Percentiles rank a stretch among this genome's conserved stretches.
phyloP scores from a whole-genome alignment of 148 eudicot genomes.

The Limonium bicolor region DNA sequence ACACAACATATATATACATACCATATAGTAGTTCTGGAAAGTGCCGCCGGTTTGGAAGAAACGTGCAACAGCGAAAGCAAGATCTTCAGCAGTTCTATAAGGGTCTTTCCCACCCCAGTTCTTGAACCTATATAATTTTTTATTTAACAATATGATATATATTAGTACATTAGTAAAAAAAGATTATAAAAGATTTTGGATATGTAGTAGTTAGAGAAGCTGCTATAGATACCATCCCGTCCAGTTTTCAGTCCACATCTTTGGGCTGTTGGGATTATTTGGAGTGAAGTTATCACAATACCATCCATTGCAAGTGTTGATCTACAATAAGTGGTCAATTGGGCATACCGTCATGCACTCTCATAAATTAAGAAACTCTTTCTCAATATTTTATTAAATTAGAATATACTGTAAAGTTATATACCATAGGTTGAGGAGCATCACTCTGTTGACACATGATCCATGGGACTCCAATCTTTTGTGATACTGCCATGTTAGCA shows the following conservation, averaged over 20 bases:
- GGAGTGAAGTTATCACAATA: conserved; percentile 32
- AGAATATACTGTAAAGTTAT: neutral
- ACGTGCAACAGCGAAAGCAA: conserved; percentile 60
- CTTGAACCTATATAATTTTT: conserved; percentile 34
- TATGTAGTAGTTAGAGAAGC: neutral
- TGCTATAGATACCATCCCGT: conserved; percentile 32
- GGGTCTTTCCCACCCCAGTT: conserved; percentile 61
- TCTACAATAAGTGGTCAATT: too few species aligned
- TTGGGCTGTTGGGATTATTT: conserved; percentile 21
- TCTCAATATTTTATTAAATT: neutral
- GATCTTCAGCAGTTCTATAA: conserved; percentile 60
- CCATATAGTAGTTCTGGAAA: conserved; percentile 25
- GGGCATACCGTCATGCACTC: too few species aligned
- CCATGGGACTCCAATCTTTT: conserved; percentile 34
- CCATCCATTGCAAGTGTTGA: conserved; percentile 37
- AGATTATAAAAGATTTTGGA: too few species aligned
- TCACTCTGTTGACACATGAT: conserved; percentile 40
- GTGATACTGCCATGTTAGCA: conserved; percentile 25
- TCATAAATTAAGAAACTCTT: too few species aligned
- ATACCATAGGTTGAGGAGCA: conserved; percentile 33
- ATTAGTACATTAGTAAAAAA: too few species aligned
- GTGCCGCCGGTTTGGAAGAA: conserved; percentile 64
- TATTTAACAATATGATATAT: too few species aligned
- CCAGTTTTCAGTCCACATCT: conserved; percentile 64
- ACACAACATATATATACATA: neutral